Conservation (phyloP, 2,329 filamentous ascomycete species). For the Stachybotrys echinatus region DNA sequence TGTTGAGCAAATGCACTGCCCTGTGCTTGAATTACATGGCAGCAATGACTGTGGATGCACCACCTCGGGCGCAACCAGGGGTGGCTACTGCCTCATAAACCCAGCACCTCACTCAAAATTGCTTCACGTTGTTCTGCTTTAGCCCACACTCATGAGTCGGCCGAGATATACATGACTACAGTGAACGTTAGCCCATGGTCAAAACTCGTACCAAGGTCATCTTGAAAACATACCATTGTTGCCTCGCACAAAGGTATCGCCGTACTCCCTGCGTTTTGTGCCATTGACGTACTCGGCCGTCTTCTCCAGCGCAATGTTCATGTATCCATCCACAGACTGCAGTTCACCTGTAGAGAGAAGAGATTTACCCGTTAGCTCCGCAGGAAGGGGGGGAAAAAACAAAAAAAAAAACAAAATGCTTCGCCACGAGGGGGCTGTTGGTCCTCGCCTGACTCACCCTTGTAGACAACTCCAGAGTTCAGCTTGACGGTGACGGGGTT, state of each 20-base stretch:
- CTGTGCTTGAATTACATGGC: too few relatives aligned
- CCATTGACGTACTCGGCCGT: conserved; percentile 89
- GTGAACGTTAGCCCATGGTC: too few relatives aligned
- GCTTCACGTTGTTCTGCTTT: not conserved
- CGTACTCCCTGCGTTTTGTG: conserved; percentile 74
- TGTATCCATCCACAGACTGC: conserved; percentile 96
- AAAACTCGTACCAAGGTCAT: not conserved
- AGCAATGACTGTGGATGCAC: too few relatives aligned
- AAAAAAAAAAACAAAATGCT: not conserved
- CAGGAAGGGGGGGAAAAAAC: too few relatives aligned
- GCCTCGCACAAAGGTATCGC: conserved; percentile 90
- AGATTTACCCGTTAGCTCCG: too few relatives aligned
- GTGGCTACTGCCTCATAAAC: too few relatives aligned
- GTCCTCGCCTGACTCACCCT: conserved; percentile 62
- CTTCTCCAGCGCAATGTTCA: conserved; percentile 98
- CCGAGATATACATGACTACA: conserved; percentile 66
- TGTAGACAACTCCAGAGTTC: conserved; percentile 98
- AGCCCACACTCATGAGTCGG: conserved; percentile 41
- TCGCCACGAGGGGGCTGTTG: not conserved
- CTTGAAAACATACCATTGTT: conserved; percentile 76
- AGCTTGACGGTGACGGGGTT: conserved; percentile 93
- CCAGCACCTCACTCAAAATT: not conserved
- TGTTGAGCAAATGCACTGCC: too few relatives aligned
- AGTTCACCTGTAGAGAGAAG: conserved; percentile 63
- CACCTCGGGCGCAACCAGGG: too few relatives aligned